Conservation (phyloP, 768 basidiomycete species). For the Psilocybe cyanescens region DNA sequence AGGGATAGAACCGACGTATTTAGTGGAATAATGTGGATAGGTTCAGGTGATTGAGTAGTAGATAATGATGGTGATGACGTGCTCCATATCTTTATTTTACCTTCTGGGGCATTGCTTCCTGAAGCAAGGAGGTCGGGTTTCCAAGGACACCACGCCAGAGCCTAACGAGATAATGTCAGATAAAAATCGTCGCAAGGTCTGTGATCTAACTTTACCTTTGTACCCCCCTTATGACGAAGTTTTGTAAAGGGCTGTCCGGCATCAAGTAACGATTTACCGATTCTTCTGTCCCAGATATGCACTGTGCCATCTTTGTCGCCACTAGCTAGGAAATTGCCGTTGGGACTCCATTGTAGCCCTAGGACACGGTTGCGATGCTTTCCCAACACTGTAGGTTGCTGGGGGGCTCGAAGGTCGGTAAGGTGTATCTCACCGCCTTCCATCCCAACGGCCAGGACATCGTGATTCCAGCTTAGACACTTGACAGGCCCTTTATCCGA, state of each 20-base stretch:
- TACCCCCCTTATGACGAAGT: conserved; percentile 62
- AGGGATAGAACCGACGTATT: conserved; percentile 72
- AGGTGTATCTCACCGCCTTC: conserved; percentile 67
- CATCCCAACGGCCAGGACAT: conserved; percentile 67
- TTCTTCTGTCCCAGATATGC: conserved; percentile 75
- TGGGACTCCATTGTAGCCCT: conserved; percentile 75
- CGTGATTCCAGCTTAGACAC: conserved; percentile 58
- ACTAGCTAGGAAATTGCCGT: conserved; percentile 79
- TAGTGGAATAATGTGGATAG: conserved; percentile 70
- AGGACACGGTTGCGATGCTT: conserved; percentile 56
- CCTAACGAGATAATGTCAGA: conserved; percentile 41
- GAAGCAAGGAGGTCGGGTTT: conserved; percentile 77
- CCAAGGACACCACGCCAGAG: conserved; percentile 90
- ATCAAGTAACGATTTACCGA: conserved; percentile 59
- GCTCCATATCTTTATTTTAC: conserved; percentile 57
- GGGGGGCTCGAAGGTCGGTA: conserved; percentile 58
- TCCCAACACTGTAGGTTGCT: conserved; percentile 45
- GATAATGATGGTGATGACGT: conserved; percentile 26
- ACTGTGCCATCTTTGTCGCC: conserved; percentile 88
- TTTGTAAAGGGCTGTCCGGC: conserved; percentile 57
- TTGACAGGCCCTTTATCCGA: conserved; percentile 28
- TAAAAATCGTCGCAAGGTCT: background rate
- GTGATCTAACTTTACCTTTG: conserved; percentile 44
- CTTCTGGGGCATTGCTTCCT: conserved; percentile 52
- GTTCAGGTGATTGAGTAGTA: conserved; percentile 24